A percentile compares a stretch with the other conserved stretches of the same genome.
These are phyloP conservation scores for Pyrenula aspistea DNA, from an alignment of 495 filamentous ascomycete species.

Conservation along the genomic window DNA sequence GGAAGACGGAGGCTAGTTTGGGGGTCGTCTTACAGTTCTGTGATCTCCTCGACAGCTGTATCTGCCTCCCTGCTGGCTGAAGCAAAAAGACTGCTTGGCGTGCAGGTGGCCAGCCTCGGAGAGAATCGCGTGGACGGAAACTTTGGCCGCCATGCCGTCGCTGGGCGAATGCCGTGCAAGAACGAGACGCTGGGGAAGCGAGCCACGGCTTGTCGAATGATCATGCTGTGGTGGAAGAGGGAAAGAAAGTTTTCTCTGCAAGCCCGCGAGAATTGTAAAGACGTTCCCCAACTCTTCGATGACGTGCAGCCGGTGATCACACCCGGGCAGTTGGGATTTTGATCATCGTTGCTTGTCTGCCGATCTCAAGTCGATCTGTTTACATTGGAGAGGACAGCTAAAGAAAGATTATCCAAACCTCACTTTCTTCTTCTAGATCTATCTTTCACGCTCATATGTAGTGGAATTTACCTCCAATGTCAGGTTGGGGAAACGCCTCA, in stretches of 20 bases:
- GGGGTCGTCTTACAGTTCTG: conserved; percentile 20
- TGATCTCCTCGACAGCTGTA: conserved; percentile 27
- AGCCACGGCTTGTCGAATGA: not conserved
- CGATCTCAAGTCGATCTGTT: no score
- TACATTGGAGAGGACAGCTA: no score
- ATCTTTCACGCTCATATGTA: no score
- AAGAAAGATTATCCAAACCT: no score
- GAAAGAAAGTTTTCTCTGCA: no score
- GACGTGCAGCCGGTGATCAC: not conserved
- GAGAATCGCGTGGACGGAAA: not conserved
- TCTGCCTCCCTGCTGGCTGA: conserved; percentile 14
- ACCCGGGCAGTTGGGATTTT: no score
- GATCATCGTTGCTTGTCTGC: no score
- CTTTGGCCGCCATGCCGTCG: not conserved
- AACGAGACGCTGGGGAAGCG: not conserved
- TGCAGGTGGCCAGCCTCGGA: not conserved
- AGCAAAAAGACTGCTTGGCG: not conserved
- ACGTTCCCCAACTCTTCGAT: not conserved
- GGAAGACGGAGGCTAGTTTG: not conserved
- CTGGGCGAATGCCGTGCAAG: not conserved
- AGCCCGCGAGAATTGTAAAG: no score
- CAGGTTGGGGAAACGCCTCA: no score
- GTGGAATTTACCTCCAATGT: no score
- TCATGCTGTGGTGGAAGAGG: not conserved
- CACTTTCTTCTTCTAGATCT: no score